Conservation (phyloP, 1,284 basidiomycete genomes). For the Entoloma clypeatum region DNA sequence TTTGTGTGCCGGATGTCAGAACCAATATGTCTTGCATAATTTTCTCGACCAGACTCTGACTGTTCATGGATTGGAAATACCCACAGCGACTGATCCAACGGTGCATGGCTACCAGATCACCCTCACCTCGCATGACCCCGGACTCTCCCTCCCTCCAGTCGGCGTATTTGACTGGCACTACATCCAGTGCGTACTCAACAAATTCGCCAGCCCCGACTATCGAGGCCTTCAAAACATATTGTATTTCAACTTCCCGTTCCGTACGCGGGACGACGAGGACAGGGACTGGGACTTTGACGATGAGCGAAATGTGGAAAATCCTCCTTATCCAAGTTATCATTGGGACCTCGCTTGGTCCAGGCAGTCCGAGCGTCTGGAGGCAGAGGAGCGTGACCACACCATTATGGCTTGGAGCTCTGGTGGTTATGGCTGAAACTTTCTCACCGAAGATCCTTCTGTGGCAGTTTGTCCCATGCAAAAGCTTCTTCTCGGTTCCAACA, state of each 20-base stretch:
- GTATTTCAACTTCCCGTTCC: constrained; percentile 4
- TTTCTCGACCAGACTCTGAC: constrained; percentile 9
- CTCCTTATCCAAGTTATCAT: constrained; percentile 17
- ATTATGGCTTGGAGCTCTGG: constrained; percentile 5
- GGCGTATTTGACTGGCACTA: constrained; percentile 20
- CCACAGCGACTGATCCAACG: constrained; percentile 3
- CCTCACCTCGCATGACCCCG: constrained; percentile 12
- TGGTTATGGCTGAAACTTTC: neutral
- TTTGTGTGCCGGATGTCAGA: constrained; percentile 10
- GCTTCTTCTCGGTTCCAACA: no score
- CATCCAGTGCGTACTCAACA: constrained; percentile 19
- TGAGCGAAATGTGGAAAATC: constrained; percentile 16
- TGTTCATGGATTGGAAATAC: constrained; percentile 2
- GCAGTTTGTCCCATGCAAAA: no score
- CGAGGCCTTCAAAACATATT: constrained; percentile 16
- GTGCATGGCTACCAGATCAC: constrained; percentile 15
- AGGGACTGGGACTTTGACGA: constrained; percentile 12
- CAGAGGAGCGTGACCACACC: constrained; percentile 8
- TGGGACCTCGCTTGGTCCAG: constrained; percentile 14
- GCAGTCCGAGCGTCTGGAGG: constrained; percentile 9
- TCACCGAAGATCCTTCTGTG: no score
- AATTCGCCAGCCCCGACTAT: constrained; percentile 17
- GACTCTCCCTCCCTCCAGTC: constrained; percentile 14
- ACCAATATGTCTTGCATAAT: constrained; percentile 16
- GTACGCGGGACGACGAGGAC: neutral